Evolutionary conservation across 345 rosid genomes (phyloP).

Genomic region (Ceriops decandra): DNA sequence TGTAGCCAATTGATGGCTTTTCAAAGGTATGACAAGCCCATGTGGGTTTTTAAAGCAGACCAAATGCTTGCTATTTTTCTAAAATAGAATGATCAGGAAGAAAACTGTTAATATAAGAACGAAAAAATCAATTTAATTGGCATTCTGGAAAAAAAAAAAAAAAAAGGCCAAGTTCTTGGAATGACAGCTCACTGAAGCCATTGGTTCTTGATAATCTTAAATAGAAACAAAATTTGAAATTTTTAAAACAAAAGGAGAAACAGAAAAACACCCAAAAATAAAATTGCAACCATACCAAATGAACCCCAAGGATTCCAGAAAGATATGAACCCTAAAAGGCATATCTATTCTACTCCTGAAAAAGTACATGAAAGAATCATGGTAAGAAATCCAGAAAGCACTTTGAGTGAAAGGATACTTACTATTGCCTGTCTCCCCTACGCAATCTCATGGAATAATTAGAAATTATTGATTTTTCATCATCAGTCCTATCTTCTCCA

Average conservation of each 20-base stretch:
- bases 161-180: neutral
- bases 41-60: too few relatives aligned
- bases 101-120: too few relatives aligned
- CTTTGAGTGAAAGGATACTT: conserved; percentile 17
- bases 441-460: conserved; percentile 9
- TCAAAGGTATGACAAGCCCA: too few relatives aligned
- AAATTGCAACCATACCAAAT: neutral
- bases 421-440: conserved; percentile 16
- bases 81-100: too few relatives aligned
- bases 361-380: neutral
- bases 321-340: neutral
- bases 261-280: neutral
- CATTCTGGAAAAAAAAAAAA: neutral
- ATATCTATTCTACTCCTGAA: conserved; percentile 1
- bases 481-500: conserved; percentile 6
- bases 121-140: neutral
- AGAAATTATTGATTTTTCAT: conserved; percentile 17
- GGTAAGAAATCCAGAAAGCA: neutral
- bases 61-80: too few relatives aligned
- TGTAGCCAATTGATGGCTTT: too few relatives aligned
- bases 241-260: neutral
- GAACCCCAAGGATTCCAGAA: neutral
- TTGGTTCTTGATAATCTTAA: neutral
- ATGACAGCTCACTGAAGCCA: neutral
- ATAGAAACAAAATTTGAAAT: neutral